Evolutionary conservation across 495 filamentous ascomycete species (phyloP), one percentile per base, ranked within the genome.

Genomic region (Bacidia rubella): DNA sequence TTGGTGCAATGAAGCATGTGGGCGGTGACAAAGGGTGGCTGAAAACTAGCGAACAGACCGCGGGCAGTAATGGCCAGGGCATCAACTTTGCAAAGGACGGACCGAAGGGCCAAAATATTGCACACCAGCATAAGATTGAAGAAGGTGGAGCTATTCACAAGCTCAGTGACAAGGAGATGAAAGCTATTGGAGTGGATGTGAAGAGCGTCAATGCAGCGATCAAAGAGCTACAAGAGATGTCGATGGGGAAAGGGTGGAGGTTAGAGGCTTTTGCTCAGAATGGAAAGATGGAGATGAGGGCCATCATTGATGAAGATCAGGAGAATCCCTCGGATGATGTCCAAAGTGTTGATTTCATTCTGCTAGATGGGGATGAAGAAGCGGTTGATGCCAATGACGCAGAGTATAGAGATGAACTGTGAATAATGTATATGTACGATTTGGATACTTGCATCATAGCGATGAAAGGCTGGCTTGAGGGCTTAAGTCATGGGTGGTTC

Each of bases 131-230:
- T 23, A 50, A 49, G 27, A 20, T n/a, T 32, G 68, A 67, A 27
- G 71, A 79, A 39, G 78, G 78, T n/a, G 78, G 75, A 35, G 68
- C 76, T 59, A 60, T 80, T 38, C 58, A 74, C 24, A 63, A 66
- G 39, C 57, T 83, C 52, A 72, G 69, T 9, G 73, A 76, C 38
- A 76, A 83, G 38, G 78, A 83, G 32, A 61, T 94, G 45, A 75
- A 78, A 60, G 79, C 82, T 58, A 67, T 85, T 54, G 77, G 83
- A 20, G 67, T 95, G n/a, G 78, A 83, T 54, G 75, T 77, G 7
- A 73, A 83, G 49, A 71, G 76, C 51, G 66, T 92, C 2, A 81
- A 88, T 50, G 68, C 73, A 52, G 66, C 88, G 53, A 74, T 71
- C 59, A 72, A 79, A 53, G 70, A 83, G 61, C 63, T 68, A 54